Base-by-base conservation (phyloP, 2,329 filamentous ascomycete species). In the Aureobasidium uvarum region DNA sequence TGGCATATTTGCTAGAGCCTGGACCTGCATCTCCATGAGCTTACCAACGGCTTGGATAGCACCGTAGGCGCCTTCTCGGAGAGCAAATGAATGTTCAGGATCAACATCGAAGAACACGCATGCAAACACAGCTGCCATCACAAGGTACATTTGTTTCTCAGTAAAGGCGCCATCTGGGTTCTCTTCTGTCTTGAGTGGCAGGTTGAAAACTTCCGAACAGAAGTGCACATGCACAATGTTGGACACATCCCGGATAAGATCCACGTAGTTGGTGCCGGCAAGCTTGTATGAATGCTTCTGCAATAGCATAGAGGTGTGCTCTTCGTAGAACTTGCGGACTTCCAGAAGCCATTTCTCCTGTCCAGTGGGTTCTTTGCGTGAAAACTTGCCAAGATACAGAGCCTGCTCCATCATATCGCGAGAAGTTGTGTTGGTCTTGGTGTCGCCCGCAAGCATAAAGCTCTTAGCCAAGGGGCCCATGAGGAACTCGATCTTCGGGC, bases 181-280 rank as follows among this genome's bases (percentile, higher is more conserved):
- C 4, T 80, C 76, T 2, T 80, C 77, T 0, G 82, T 84, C 73
- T 85, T 85, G 38, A 86, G 72, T 0, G 84, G 83, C 7, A 86
- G 73, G 68, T 79, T 81, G 74, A 85, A 86, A 28, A 86, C 73
- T 64, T 81, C 80, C 0, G 83, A 77, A 65, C 78, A 80, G 71
- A 86, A 85, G 71, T 84, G 81, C 4, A 83, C 79, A 69, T 84
- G 83, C 4, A 78, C 80, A 11, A 83, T 74, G 66, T 85, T 84
- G 68, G 81, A 81, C 43, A 86, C 70, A 66, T 82, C 80, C 14
- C 79, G 77, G 64, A 81, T 76, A 54, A 83, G 77, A 69, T 83
- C 81, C 54, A 82, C 78, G 67, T 82, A 78, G 41, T 77, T 76
- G 39, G 75, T 72, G 5, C 77, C 78, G 5, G 75, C 79, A 36